A percentile compares a stretch with the other conserved stretches of the same genome.
These are phyloP conservation scores for Xylariaceae sp. DNA, from an alignment of 2,329 filamentous ascomycete genomes.

Conservation along the genomic window DNA sequence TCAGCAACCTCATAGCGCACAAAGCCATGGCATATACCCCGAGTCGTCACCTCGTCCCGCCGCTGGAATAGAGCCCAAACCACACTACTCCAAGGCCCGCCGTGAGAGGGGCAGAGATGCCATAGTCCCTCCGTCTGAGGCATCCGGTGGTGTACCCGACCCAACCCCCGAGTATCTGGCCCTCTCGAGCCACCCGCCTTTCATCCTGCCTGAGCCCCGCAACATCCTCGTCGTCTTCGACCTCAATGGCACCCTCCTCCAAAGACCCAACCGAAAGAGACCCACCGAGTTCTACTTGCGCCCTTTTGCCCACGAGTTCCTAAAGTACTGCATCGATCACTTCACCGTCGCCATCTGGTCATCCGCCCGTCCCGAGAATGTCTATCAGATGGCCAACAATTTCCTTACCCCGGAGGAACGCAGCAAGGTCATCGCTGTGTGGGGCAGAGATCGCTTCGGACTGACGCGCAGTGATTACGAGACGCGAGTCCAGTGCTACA, in stretches of 20 bases:
- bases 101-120: slow-evolving; percentile 1
- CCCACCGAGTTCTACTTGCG: slow-evolving; percentile 61
- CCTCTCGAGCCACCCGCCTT: slow-evolving; percentile 46
- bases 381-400: slow-evolving; percentile 62
- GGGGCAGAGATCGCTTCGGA: slow-evolving; percentile 75
- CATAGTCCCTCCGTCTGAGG: slow-evolving; percentile 24
- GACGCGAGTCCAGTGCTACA: slow-evolving; percentile 80
- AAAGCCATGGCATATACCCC: too few relatives aligned
- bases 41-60: too few relatives aligned
- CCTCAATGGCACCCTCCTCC: slow-evolving; percentile 86
- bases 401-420: slow-evolving; percentile 59
- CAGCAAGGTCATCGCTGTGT: slow-evolving; percentile 62
- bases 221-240: slow-evolving; percentile 82
- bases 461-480: slow-evolving; percentile 64
- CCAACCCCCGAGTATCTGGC: slow-evolving; percentile 61
- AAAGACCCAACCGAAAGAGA: slow-evolving; percentile 56
- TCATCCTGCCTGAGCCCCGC: slow-evolving; percentile 45
- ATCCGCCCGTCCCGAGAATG: slow-evolving; percentile 73
- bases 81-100: too few relatives aligned
- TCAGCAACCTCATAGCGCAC: too few relatives aligned
- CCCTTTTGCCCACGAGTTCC: slow-evolving; percentile 65
- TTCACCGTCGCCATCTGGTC: slow-evolving; percentile 90
- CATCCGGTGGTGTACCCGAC: slow-evolving; percentile 58
- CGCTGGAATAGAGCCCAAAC: too few relatives aligned
- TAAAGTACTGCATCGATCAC: slow-evolving; percentile 69